Evolutionary conservation across 345 rosid genomes (phyloP), one percentile per base, ranked within the genome.

Genomic region (Rubroshorea leprosula): DNA sequence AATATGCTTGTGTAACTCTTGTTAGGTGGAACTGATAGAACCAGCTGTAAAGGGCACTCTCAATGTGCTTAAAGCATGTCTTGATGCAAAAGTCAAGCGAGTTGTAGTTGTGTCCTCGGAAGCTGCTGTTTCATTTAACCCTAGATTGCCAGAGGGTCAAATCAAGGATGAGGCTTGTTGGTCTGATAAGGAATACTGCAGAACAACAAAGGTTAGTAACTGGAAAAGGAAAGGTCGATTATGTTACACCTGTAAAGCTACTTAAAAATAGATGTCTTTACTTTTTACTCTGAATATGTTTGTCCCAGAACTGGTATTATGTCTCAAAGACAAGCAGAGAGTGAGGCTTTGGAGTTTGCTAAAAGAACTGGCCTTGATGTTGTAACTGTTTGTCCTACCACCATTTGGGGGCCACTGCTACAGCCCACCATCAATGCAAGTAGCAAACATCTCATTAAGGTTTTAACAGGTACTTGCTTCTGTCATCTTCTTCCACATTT

Each of bases 281-380:
- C 7, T 67, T 6, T 35, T 1, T 6, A 35, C 41, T 35, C 41
- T 35, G 12, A 35, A 35, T 35, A 35, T 35, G 7, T 35, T 35
- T 35, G 1, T 35, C 12, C 9, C 41, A 35, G 41, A 35, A 35
- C 41, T 81, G 89, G 92, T 87, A 87, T 63, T 76, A 68, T 62
- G 56, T 76, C 51, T 69, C 96, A 5, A 87, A 87, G 65, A 79
- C 89, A 64, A 76, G 92, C 92, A 17, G 96, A 88, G 52, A 79
- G 67, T 46, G 76, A 74, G 69, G 93, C 93, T 67, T 53, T 80
- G 17, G 83, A 76, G 17, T 88, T 60, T 50, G 84, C 76, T 7
- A 76, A 75, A 44, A 72, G 22, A 49, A 69, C 20, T 13, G 83
- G 83, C 17, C 47, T 44, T 25, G 66, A 81, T 67, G 55, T 85